Evolutionary conservation across 2,329 filamentous ascomycete genomes (phyloP).

Genomic region (Fusarium tanahbumbuense): DNA sequence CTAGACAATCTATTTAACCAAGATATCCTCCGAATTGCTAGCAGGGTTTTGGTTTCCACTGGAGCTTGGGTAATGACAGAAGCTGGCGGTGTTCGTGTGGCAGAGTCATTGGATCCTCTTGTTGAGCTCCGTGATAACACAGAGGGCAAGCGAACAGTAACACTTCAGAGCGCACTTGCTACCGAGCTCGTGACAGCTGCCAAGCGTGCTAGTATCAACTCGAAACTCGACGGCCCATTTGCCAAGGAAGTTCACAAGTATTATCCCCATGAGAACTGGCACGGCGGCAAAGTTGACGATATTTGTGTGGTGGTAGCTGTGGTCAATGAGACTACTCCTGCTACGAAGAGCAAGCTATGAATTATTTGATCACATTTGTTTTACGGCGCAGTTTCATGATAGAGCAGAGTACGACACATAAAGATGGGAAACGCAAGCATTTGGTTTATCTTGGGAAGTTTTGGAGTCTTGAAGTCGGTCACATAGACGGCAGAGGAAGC

Average conservation of each 20-base stretch:
- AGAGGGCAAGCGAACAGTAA: constrained; percentile 53
- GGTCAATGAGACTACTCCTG: constrained; percentile 70
- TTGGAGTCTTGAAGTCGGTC: constrained; percentile 42
- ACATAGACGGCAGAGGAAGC: constrained; percentile 30
- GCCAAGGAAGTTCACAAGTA: constrained; percentile 92
- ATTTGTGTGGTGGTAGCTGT: constrained; percentile 88
- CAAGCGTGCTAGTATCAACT: constrained; percentile 85
- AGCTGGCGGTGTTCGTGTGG: constrained; percentile 71
- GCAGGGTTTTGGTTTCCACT: constrained; percentile 76
- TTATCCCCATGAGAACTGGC: constrained; percentile 87
- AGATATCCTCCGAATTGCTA: constrained; percentile 85
- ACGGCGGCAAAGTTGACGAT: constrained; percentile 94
- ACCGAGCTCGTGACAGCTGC: constrained; percentile 83
- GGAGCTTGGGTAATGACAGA: constrained; percentile 78
- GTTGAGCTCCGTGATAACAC: constrained; percentile 47
- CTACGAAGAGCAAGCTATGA: constrained; percentile 52
- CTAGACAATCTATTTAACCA: constrained; percentile 96
- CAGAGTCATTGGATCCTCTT: constrained; percentile 66
- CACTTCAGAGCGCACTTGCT: constrained; percentile 82
- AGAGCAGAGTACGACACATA: constrained; percentile 42
- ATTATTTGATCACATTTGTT: constrained; percentile 21
- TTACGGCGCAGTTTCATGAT: constrained; percentile 41
- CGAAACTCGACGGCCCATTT: constrained; percentile 88
- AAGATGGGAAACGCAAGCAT: constrained; percentile 45
- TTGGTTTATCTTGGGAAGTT: constrained; percentile 42